Base-by-base conservation (phyloP, 106 monocot species). In the Vanilla planifolia region DNA sequence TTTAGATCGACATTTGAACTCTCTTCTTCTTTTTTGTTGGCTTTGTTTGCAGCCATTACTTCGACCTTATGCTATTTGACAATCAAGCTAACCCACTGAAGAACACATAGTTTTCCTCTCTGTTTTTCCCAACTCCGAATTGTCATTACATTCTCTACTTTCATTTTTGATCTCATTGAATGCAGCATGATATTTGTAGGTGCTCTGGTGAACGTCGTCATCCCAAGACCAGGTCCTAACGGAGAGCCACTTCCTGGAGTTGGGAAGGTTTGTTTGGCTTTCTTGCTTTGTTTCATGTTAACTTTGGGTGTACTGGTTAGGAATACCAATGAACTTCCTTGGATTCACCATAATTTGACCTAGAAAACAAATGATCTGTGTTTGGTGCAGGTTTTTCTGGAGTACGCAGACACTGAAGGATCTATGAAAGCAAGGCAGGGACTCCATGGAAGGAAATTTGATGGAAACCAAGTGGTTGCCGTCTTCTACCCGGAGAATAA, bases 141-240 rank as follows among this genome's bases (percentile, higher is more conserved):
- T 26, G 53, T 28, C 53, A 32, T 32, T 2, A 1, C 28, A 8
- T 29, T 41, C 13, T 41, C 8, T 41, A 7, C 40, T 41, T 13
- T 41, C 13, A 7, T 41, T 41, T 41, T 41, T 6, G 40, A 41
- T 6, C 6, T 41, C 6, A 41, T 41, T 6, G 33, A 32, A 34
- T n/a, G 32, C 33, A 33, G 17, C 4, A 33, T 5, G 28, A 9
- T 46, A 19, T 33, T 48, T 73, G 56, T 77, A 86, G 85, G 85
- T 48, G 72, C 67, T 23, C 42, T 80, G 64, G 59, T 80, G 59
- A 86, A 74, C 62, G 64, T 77, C 34, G 77, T 81, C 55, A 86
- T 86, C 55, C 85, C 85, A 1, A 70, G 85, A 25, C 85, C 85
- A 9, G 43, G 56, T 58, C 71, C 67, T 8, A 72, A 67, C 52